Evolutionary conservation across 768 basidiomycete species (phyloP).

Genomic region (Xerocomellus dryophilus): DNA sequence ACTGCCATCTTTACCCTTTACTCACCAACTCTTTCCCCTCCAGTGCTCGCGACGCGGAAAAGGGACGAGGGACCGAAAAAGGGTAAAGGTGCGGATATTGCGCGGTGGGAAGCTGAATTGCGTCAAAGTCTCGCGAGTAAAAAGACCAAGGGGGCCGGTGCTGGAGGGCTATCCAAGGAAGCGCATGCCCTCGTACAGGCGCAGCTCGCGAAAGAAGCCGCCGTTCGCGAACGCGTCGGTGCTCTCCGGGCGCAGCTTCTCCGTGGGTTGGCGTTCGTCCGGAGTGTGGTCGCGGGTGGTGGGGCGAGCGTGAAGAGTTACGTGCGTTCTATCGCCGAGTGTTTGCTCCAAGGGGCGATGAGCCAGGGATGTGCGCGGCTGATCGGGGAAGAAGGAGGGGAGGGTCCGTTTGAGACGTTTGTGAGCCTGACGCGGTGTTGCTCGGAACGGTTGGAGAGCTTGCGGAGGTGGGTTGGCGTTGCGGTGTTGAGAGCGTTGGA

Average conservation of each 20-base stretch:
- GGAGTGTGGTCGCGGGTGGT: conserved; percentile 46
- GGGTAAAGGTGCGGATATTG: conserved; percentile 85
- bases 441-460: conserved; percentile 68
- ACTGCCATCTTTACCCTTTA: not conserved
- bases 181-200: conserved; percentile 80
- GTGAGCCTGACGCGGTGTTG: conserved; percentile 65
- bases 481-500: conserved; percentile 77
- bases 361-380: conserved; percentile 51
- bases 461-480: conserved; percentile 73
- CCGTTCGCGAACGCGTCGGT: conserved; percentile 59
- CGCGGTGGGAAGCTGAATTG: conserved; percentile 95
- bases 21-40: too few relatives aligned
- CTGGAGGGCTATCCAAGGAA: conserved; percentile 66
- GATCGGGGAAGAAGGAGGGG: conserved; percentile 44
- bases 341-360: conserved; percentile 67
- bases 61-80: conserved; percentile 52
- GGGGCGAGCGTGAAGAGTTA: conserved; percentile 52
- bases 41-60: conserved; percentile 66
- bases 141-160: conserved; percentile 42
- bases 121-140: conserved; percentile 81
- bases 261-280: conserved; percentile 69
- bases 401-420: conserved; percentile 64
- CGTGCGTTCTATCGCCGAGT: conserved; percentile 53
- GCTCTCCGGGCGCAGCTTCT: conserved; percentile 51
- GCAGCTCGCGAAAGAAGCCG: conserved; percentile 78